A percentile compares a stretch with the other conserved stretches of the same genome.
Evolutionary conservation across 176 grass and related monocot species (phyloP).

Genomic region (Cocos nucifera): DNA sequence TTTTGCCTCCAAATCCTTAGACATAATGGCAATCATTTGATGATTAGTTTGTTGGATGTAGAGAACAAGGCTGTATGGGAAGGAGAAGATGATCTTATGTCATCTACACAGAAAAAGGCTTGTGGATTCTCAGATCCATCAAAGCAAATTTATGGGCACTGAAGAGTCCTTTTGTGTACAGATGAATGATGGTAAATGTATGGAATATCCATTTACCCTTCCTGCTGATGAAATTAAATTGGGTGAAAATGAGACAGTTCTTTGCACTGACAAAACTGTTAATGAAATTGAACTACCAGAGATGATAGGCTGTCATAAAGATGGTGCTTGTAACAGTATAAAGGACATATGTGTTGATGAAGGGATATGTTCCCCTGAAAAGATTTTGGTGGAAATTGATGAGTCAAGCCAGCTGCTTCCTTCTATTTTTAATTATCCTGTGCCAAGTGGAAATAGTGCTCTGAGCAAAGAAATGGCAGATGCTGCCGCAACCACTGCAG

Average conservation of each 20-base stretch:
- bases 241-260: slow-evolving; percentile 1
- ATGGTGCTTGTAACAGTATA: not conserved
- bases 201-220: no score
- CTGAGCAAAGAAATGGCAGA: slow-evolving; percentile 10
- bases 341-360: slow-evolving; percentile 12
- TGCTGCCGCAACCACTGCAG: slow-evolving; percentile 18
- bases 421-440: slow-evolving; percentile 23
- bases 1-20: no score
- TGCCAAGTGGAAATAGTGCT: slow-evolving; percentile 21
- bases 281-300: slow-evolving; percentile 49
- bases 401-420: slow-evolving; percentile 8
- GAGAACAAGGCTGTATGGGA: no score
- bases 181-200: no score
- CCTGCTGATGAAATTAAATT: no score
- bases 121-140: no score
- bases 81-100: no score
- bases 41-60: no score
- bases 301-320: slow-evolving; percentile 27
- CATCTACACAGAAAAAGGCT: no score
- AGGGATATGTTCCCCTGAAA: not conserved
- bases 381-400: not conserved
- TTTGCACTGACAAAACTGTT: slow-evolving; percentile 67
- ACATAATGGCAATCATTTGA: no score
- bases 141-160: no score
- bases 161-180: no score